Evolutionary conservation across 768 basidiomycete species (phyloP), one percentile per base, ranked within the genome.

Genomic region (Lentinula sp.): DNA sequence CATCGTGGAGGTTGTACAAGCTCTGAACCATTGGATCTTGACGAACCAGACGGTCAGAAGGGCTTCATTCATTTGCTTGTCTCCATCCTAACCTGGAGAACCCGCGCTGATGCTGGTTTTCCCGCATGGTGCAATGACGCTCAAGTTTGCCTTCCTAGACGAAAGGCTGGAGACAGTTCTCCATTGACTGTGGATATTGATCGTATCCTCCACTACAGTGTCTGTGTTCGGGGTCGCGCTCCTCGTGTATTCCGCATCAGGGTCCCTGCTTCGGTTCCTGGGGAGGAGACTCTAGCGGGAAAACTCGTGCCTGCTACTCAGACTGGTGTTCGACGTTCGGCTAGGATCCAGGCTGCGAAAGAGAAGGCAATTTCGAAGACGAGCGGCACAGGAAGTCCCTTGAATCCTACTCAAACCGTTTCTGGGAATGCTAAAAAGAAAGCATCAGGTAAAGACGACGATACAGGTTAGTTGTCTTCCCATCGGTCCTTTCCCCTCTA

Each of bases 31-130:
- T 28, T 32, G 23, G 13, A 51, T 13, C 50, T 51, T 31, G 50
- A 51, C 28, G 4, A n/a, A 16, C 8, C 7, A 8, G 32, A 4
- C 0, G 61, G 58, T 31, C 61, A 59, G 11, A 5, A 37, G 31
- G 59, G 42, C 4, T 42, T 60, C 18, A 43, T 62, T 4, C 55
- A 55, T 0, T 4, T 65, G 8, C 16, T 64, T 15, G 46, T 64
- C 23, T 50, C 66, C 21, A 18, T 67, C 8, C 50, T 64, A 3
- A 37, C 55, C 15, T 65, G 66, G 64, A 16, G 49, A 5, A 55
- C 46, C 2, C 58, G 57, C 10, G 50, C 35, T 5, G 48, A 64
- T 39, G 62, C 64, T 15, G 66, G 65, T 1, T 59, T 65, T 15
- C 50, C 60, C 0, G 59, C 59, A 11, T 62, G 50, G 37, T 61